phyloP scores from a whole-genome alignment of 495 filamentous ascomycete genomes.

The Talaromyces proteolyticus region DNA sequence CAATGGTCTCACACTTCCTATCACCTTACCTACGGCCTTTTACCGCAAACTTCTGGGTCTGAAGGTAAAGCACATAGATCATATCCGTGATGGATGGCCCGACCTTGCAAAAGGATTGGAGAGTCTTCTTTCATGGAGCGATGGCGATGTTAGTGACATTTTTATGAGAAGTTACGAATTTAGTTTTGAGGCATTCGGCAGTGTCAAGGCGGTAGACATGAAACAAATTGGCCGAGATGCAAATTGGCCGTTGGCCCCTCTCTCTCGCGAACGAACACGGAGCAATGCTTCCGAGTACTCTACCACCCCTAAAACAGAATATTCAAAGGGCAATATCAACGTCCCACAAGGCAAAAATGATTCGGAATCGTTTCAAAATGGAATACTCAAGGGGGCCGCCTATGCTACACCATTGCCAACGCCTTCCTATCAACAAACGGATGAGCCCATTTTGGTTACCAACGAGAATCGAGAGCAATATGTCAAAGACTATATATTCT shows the following conservation, averaged over 20 bases:
- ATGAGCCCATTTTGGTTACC: conserved; percentile 53
- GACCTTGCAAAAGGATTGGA: conserved; percentile 68
- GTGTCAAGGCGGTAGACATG: conserved; percentile 52
- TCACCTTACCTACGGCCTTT: conserved; percentile 78
- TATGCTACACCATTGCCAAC: conserved; percentile 3
- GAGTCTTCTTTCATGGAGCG: conserved; percentile 64
- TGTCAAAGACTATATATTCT: conserved; percentile 83
- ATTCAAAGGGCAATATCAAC: background rate
- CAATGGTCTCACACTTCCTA: conserved; percentile 83
- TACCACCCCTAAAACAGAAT: conserved; percentile 14
- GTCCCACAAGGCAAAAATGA: background rate
- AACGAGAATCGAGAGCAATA: conserved; percentile 70
- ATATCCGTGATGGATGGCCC: conserved; percentile 86
- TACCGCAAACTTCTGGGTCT: conserved; percentile 72
- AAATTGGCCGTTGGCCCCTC: conserved; percentile 25
- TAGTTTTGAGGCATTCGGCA: conserved; percentile 64
- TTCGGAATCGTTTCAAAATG: conserved; percentile 4
- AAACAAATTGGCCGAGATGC: conserved; percentile 30
- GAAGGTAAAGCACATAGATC: conserved; percentile 57
- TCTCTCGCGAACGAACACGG: conserved; percentile 1
- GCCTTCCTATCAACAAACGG: conserved; percentile 8
- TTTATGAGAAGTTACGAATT: conserved; percentile 82
- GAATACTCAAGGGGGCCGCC: conserved; percentile 5
- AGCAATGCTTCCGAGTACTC: conserved; percentile 6
- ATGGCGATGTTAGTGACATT: conserved; percentile 74